Conservation (phyloP, 768 basidiomycete genomes). For the Lentinula boryana region DNA sequence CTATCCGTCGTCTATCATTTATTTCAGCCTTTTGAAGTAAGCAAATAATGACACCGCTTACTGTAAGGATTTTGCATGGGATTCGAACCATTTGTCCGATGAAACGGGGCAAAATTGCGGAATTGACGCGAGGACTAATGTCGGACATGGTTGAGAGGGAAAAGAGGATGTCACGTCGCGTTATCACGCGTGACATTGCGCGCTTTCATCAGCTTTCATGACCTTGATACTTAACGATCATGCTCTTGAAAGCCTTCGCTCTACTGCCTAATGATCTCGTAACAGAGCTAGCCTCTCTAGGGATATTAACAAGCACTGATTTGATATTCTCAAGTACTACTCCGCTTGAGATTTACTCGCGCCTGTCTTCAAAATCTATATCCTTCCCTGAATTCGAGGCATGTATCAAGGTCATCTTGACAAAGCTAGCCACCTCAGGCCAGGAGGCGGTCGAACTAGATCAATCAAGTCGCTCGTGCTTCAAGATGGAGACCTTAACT, state of each 20-base stretch:
- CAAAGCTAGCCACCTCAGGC: conserved; percentile 39
- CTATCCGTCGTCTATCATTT: conserved; percentile 20
- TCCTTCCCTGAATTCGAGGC: conserved; percentile 42
- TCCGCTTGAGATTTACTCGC: conserved; percentile 42
- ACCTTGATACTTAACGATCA: background rate
- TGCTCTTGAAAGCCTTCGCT: background rate
- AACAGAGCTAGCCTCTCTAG: background rate
- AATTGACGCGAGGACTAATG: conserved; percentile 38
- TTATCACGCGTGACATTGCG: background rate
- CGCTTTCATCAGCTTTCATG: background rate
- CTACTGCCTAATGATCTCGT: background rate
- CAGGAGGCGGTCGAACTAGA: conserved; percentile 20
- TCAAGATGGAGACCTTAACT: conserved; percentile 32
- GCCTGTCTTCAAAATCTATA: conserved; percentile 42
- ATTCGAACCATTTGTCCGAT: conserved; percentile 41
- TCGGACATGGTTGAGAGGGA: conserved; percentile 7
- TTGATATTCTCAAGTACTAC: conserved; percentile 12
- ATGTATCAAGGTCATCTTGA: conserved; percentile 31
- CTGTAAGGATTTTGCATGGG: conserved; percentile 39
- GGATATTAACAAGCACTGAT: background rate
- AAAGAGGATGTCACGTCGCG: conserved; percentile 1
- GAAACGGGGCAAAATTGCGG: conserved; percentile 30
- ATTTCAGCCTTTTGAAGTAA: background rate
- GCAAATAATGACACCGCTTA: conserved; percentile 15
- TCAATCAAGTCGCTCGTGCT: conserved; percentile 15